Percentiles rank a stretch among this genome's conserved stretches.
phyloP scores from a whole-genome alignment of 495 filamentous ascomycete genomes.

The Penicillium antarcticum region DNA sequence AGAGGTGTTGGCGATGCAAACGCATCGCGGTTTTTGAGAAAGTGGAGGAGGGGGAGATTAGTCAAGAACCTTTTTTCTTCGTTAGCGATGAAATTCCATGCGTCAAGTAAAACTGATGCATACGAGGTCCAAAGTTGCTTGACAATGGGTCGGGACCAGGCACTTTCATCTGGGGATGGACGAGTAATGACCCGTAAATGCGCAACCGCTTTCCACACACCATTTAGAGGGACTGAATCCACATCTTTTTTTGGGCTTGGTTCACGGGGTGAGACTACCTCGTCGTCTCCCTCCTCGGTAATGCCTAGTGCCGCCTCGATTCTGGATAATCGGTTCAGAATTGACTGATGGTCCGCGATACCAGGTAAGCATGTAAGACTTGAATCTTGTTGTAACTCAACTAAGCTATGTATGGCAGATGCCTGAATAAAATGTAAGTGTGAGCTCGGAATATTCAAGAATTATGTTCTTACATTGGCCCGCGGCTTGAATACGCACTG shows the following conservation, averaged over 20 bases:
- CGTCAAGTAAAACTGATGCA: slow-evolving; percentile 2
- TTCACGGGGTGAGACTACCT: not conserved
- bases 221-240: slow-evolving; percentile 17
- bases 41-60: slow-evolving; percentile 38
- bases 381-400: slow-evolving; percentile 10
- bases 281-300: slow-evolving; percentile 3
- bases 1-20: slow-evolving; percentile 35
- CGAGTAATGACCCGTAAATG: slow-evolving; percentile 29
- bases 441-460: not conserved
- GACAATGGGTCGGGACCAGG: slow-evolving; percentile 32
- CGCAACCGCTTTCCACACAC: slow-evolving; percentile 27
- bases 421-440: slow-evolving; percentile 20
- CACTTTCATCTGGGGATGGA: slow-evolving; percentile 21
- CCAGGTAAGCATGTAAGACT: not conserved
- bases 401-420: slow-evolving; percentile 25
- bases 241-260: slow-evolving; percentile 8
- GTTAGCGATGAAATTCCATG: not conserved
- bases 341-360: slow-evolving; percentile 19
- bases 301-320: slow-evolving; percentile 38
- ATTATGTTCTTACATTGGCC: slow-evolving; percentile 30
- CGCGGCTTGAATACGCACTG: slow-evolving; percentile 40
- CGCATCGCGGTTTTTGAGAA: slow-evolving; percentile 30
- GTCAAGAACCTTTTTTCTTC: slow-evolving; percentile 27
- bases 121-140: slow-evolving; percentile 36
- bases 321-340: slow-evolving; percentile 33